These are phyloP conservation scores for Acanthamoeba healyi DNA, from an alignment of 208 protist species.

Conservation along the genomic window DNA sequence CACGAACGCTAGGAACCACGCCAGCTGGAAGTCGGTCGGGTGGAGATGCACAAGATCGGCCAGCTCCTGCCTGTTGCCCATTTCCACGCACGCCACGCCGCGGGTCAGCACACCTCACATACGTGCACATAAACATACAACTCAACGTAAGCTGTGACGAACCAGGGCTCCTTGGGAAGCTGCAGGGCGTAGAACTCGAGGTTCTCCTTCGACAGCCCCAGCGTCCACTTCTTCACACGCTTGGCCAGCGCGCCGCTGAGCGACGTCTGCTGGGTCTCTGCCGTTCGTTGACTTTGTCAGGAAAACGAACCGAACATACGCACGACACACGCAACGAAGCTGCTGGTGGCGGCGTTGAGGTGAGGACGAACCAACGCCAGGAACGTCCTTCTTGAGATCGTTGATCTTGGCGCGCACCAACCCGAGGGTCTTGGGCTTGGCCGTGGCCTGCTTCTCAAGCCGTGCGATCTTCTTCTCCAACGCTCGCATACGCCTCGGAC, in stretches of 20 bases:
- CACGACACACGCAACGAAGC: background rate
- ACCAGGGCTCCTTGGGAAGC: slow-evolving; percentile 69
- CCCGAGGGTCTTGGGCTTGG: slow-evolving; percentile 54
- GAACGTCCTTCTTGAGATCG: slow-evolving; percentile 69
- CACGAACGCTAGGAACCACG: slow-evolving; percentile 31
- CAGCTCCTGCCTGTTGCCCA: slow-evolving; percentile 66
- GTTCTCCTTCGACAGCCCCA: slow-evolving; percentile 5
- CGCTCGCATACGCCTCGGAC: slow-evolving; percentile 9
- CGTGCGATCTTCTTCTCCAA: slow-evolving; percentile 64
- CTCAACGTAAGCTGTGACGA: too few relatives aligned
- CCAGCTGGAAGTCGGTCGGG: slow-evolving; percentile 69
- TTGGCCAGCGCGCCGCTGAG: slow-evolving; percentile 59
- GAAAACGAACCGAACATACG: too few relatives aligned
- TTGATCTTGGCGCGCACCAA: slow-evolving; percentile 68
- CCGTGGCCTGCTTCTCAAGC: slow-evolving; percentile 69
- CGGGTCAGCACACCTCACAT: too few relatives aligned
- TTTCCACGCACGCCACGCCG: too few relatives aligned
- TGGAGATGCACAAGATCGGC: slow-evolving; percentile 52
- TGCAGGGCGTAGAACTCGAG: slow-evolving; percentile 67
- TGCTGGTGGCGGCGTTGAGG: background rate
- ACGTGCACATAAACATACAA: too few relatives aligned
- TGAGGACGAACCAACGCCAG: slow-evolving; percentile 20
- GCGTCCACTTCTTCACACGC: slow-evolving; percentile 32
- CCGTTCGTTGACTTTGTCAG: too few relatives aligned
- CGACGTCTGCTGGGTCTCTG: slow-evolving; percentile 47